Base-by-base conservation (phyloP, 805 yeast species). In the Brettanomyces nanus region DNA sequence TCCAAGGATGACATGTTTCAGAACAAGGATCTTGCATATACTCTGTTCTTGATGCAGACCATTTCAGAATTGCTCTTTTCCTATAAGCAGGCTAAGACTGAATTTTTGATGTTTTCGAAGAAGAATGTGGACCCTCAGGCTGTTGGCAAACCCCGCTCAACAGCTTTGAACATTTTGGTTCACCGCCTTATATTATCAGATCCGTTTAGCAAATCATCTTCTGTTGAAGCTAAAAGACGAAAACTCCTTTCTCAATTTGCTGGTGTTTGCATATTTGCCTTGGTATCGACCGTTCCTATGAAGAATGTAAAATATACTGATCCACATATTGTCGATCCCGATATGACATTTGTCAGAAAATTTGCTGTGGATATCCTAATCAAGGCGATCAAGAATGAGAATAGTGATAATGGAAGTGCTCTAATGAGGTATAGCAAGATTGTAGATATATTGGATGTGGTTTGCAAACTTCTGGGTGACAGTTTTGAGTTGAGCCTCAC, bases 61-160 rank as follows among this genome's bases (percentile, higher is more conserved):
- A 57, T 87, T 28, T 69, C 78, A 0, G 97, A 89, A 47, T 59
- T 86, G 6, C 57, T 89, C 6, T 73, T 79, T 2, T 83, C 95
- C 2, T 89, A 87, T 54, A 81, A 79, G 44, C 80, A 78, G 44
- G 75, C 87, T 36, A 89, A 89, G 54, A 68, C 83, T 35, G 95
- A 87, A 49, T 82, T 89, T 49, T 61, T 87, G 40, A 78, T 90
- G 0, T 89, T 75, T 47, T 77, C 90, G 2, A 80, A 78, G 64
- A 77, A 78, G 53, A 37, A 54, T 42, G 42, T 38, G 50, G 37
- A 51, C 13, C 36, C 40, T 3, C 33, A 42, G 2, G 73, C 63
- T 11, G 51, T 61, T 3, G 61, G 68, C 13, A 85, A 79, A 49
- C 94, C 95, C 2, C 68, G 90, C 21, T 68, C 85, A 0, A 81